Evolutionary conservation across 768 basidiomycete genomes (phyloP), one percentile per base, ranked within the genome.

Genomic region (Psilocybe azurescens): DNA sequence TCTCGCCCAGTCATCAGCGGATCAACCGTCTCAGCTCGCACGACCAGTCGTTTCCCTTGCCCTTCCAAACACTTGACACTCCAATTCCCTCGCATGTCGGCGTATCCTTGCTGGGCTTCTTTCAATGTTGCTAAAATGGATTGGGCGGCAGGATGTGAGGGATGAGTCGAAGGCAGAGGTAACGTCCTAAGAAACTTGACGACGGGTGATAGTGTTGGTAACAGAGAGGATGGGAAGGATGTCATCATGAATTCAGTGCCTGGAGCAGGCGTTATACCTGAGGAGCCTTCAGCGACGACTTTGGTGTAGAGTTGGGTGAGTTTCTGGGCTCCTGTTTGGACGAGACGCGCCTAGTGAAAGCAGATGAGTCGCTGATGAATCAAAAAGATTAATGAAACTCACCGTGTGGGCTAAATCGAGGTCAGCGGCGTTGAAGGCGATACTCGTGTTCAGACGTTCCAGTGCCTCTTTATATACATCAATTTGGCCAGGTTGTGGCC

Each of bases 51-150:
- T 66, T 88, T 89, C 2, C 85, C 90, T 65, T 88, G 87, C 6
- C 79, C 79, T 68, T 94, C 93, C 20, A 94, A 72, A 56, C 91
- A 90, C 68, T 89, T 92, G 63, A 83, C 83, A 46, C 80, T 82
- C 93, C 93, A 94, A 11, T 78, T 81, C 10, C 92, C 91, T 29
- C 93, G 84, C 91, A 94, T 94, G 65, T 94, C 92, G 0, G 91
- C 93, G 63, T 91, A 94, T 1, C 93, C 93, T 58, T 82, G 81
- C 73, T 93, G 91, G 5, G 91, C 91, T 18, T 94, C 93, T 68
- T 81, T 86, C 7, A 95, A 73, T 1, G 89, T 88, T 2, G 81
- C 69, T 20, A 86, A 76, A 48, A 94, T 93, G 3, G 79, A 78
- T 4, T 79, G 80, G 0, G 91, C 85, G 6, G 90, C 90, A 0